Evolutionary conservation across 2,329 filamentous ascomycete genomes (phyloP).

Genomic region (Neopestalotiopsis sp.): DNA sequence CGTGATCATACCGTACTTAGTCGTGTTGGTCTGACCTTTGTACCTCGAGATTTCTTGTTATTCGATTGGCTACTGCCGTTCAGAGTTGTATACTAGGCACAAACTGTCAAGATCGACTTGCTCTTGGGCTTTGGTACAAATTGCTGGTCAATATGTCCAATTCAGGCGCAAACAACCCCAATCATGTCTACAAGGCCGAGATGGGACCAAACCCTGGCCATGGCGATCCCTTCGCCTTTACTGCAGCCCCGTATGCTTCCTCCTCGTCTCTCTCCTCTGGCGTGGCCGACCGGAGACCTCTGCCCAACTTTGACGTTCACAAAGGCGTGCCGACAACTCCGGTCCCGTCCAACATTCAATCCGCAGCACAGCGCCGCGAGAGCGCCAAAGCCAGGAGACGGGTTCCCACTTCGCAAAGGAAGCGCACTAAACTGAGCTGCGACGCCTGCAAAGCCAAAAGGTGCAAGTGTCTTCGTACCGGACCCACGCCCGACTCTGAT

Average conservation of each 20-base stretch:
- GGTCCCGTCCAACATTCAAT: conserved; percentile 4
- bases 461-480: conserved; percentile 38
- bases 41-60: background rate
- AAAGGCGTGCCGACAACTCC: background rate
- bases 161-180: background rate
- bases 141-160: background rate
- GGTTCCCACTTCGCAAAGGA: conserved; percentile 39
- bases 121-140: background rate
- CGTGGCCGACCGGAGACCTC: background rate
- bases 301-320: conserved; percentile 11
- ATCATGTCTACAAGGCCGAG: conserved; percentile 4
- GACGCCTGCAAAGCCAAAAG: conserved; percentile 42
- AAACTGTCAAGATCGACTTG: background rate
- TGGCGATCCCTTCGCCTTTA: conserved; percentile 2
- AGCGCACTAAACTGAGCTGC: conserved; percentile 40
- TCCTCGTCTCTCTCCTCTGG: background rate
- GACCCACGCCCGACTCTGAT: conserved; percentile 9
- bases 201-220: background rate
- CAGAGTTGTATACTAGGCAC: background rate
- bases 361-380: conserved; percentile 26
- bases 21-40: background rate
- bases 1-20: background rate
- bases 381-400: conserved; percentile 34
- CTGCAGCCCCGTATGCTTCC: background rate
- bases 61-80: background rate